These are phyloP conservation scores for Purpureocillium lavendulum DNA, from an alignment of 2,329 filamentous ascomycete species.

Conservation along the genomic window DNA sequence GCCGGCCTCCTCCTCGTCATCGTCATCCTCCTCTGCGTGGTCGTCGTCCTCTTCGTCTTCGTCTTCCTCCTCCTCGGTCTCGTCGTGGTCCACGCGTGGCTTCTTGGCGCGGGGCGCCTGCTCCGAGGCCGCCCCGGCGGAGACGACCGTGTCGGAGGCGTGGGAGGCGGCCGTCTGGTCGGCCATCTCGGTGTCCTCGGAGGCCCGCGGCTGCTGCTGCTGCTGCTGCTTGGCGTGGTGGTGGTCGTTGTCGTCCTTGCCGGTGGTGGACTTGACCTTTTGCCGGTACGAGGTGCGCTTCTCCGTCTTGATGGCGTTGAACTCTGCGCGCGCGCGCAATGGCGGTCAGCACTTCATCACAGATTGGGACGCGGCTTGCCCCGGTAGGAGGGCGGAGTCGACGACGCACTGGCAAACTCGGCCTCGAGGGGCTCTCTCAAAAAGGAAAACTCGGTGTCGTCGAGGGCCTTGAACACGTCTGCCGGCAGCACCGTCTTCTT, in stretches of 20 bases:
- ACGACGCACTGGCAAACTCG: conserved; percentile 61
- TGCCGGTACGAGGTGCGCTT: conserved; percentile 68
- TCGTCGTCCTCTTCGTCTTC: conserved; percentile 31
- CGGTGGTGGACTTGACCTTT: conserved; percentile 49
- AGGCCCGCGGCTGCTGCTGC: too few species aligned
- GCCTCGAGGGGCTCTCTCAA: conserved; percentile 59
- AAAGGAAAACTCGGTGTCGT: conserved; percentile 72
- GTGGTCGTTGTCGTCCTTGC: conserved; percentile 35
- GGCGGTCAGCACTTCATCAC: too few species aligned
- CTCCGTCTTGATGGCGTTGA: conserved; percentile 63
- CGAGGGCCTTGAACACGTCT: conserved; percentile 69
- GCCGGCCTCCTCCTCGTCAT: conserved; percentile 31
- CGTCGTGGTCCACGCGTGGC: conserved; percentile 32
- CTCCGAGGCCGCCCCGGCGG: conserved; percentile 20
- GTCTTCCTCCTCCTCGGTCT: conserved; percentile 23
- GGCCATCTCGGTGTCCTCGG: conserved; percentile 26
- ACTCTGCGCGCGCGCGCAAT: conserved; percentile 37
- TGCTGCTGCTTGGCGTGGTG: too few species aligned
- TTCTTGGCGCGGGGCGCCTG: conserved; percentile 28
- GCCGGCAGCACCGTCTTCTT: conserved; percentile 72
- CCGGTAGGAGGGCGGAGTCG: too few species aligned
- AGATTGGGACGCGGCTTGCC: too few species aligned
- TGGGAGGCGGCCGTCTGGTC: conserved; percentile 16
- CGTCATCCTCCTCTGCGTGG: conserved; percentile 39
- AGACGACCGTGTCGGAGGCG: conserved; percentile 19